These are phyloP conservation scores for Sphagnum magellanicum DNA, from an alignment of 228 moss, liverwort and hornwort genomes.

Conservation along the genomic window DNA sequence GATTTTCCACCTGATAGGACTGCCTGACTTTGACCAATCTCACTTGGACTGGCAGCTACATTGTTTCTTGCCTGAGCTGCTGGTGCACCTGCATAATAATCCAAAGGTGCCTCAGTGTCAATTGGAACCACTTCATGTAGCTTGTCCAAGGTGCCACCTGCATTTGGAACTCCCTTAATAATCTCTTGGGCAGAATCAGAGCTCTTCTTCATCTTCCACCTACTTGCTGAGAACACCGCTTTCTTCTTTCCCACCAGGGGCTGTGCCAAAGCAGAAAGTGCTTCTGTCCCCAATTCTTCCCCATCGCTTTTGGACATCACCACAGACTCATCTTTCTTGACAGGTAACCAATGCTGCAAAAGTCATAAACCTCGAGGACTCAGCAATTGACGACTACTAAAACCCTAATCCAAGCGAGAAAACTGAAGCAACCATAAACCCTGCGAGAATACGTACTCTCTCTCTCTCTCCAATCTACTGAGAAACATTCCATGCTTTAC, in stretches of 20 bases:
- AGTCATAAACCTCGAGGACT: no score
- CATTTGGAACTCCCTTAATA: constrained; percentile 7
- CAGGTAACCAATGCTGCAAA: constrained; percentile 45
- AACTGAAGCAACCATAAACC: background rate
- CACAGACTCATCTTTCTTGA: constrained; percentile 19
- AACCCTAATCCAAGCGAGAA: background rate
- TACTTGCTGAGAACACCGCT: constrained; percentile 28
- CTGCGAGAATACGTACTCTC: background rate
- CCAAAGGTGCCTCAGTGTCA: constrained; percentile 13
- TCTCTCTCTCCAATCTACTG: background rate
- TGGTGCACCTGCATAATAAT: constrained; percentile 20
- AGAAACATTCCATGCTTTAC: no score
- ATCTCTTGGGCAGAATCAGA: constrained; percentile 12
- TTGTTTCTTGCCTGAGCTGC: constrained; percentile 28
- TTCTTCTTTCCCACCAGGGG: constrained; percentile 41
- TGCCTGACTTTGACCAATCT: constrained; percentile 14
- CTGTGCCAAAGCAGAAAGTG: constrained; percentile 41
- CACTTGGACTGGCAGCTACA: constrained; percentile 37
- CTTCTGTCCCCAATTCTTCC: constrained; percentile 35
- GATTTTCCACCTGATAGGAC: constrained; percentile 11
- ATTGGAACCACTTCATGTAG: constrained; percentile 7
- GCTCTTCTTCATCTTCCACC: constrained; percentile 34
- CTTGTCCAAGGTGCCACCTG: background rate
- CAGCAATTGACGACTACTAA: background rate
- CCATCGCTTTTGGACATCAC: constrained; percentile 8